A percentile compares a stretch with the other conserved stretches of the same genome.
phyloP scores from a whole-genome alignment of 148 eudicot species.

The Dysphania ambrosioides region DNA sequence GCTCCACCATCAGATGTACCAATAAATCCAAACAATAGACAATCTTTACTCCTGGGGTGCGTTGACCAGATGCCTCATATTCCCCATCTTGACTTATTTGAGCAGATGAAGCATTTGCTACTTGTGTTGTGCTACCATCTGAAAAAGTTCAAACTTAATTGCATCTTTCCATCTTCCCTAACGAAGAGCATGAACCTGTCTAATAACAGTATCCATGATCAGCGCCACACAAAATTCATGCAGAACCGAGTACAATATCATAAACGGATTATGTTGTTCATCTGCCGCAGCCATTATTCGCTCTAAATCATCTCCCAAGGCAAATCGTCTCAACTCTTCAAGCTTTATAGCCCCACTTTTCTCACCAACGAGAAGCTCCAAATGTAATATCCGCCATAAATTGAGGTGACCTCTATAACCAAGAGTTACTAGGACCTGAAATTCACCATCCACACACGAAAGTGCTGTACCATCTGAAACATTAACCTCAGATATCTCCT shows the following conservation, averaged over 20 bases:
- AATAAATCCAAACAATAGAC: slow-evolving; percentile 82
- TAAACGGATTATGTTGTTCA: slow-evolving; percentile 56
- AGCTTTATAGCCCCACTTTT: slow-evolving; percentile 77
- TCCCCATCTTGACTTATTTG: slow-evolving; percentile 84
- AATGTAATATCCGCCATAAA: slow-evolving; percentile 95
- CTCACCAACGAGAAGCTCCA: slow-evolving; percentile 99
- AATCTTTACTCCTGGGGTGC: slow-evolving; percentile 86
- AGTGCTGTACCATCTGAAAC: slow-evolving; percentile 85
- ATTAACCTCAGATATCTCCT: slow-evolving; percentile 69
- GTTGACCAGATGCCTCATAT: slow-evolving; percentile 60
- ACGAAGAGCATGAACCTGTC: slow-evolving; percentile 77
- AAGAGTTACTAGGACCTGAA: slow-evolving; percentile 90
- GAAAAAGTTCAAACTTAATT: slow-evolving; percentile 84
- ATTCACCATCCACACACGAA: slow-evolving; percentile 87
- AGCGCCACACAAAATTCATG: slow-evolving; percentile 93
- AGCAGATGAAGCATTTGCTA: slow-evolving; percentile 44
- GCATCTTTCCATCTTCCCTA: slow-evolving; percentile 98
- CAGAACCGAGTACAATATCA: slow-evolving; percentile 69
- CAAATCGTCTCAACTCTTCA: slow-evolving; percentile 71
- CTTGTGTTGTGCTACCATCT: slow-evolving; percentile 61
- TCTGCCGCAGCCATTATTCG: slow-evolving; percentile 95
- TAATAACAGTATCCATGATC: slow-evolving; percentile 90
- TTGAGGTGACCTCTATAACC: slow-evolving; percentile 95
- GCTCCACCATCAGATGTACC: slow-evolving; percentile 54
- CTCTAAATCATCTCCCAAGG: slow-evolving; percentile 93